Evolutionary conservation across 208 protist species (phyloP).

Genomic region (Wallacemonas collosoma): DNA sequence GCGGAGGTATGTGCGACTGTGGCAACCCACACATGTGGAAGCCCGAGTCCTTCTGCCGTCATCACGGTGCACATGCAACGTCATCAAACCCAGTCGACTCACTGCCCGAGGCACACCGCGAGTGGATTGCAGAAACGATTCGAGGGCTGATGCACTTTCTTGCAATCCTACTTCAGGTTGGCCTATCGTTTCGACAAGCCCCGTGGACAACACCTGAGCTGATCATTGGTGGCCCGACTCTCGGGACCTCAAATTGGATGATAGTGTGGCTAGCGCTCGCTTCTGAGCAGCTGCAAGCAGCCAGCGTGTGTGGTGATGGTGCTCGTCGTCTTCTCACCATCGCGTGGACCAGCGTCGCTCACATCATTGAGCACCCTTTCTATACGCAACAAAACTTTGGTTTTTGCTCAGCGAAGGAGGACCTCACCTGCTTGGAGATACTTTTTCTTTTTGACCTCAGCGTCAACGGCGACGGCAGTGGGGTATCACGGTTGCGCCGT

Average conservation of each 20-base stretch:
- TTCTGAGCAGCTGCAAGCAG: conserved; percentile 6
- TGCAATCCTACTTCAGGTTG: conserved; percentile 1
- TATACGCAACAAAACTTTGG: neutral
- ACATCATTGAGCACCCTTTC: conserved; percentile 11
- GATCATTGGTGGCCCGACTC: neutral
- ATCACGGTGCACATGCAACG: conserved; percentile 34
- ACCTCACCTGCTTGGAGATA: conserved; percentile 7
- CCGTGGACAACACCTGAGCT: conserved; percentile 12
- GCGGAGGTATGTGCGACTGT: conserved; percentile 93
- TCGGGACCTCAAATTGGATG: neutral
- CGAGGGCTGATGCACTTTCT: conserved; percentile 1
- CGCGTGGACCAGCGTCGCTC: conserved; percentile 4
- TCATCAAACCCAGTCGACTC: conserved; percentile 7
- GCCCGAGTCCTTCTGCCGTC: conserved; percentile 59
- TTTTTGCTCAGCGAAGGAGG: conserved; percentile 2
- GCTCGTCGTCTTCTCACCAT: conserved; percentile 1
- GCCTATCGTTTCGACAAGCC: conserved; percentile 3
- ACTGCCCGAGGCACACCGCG: neutral
- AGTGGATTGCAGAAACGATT: conserved; percentile 9
- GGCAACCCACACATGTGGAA: conserved; percentile 88
- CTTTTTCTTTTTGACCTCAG: conserved; percentile 12
- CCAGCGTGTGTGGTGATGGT: conserved; percentile 9
- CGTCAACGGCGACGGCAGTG: neutral
- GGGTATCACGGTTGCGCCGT: neutral
- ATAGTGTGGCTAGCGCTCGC: conserved; percentile 3